phyloP scores from a whole-genome alignment of 306 rosid species.

The Dalbergia oliveri region DNA sequence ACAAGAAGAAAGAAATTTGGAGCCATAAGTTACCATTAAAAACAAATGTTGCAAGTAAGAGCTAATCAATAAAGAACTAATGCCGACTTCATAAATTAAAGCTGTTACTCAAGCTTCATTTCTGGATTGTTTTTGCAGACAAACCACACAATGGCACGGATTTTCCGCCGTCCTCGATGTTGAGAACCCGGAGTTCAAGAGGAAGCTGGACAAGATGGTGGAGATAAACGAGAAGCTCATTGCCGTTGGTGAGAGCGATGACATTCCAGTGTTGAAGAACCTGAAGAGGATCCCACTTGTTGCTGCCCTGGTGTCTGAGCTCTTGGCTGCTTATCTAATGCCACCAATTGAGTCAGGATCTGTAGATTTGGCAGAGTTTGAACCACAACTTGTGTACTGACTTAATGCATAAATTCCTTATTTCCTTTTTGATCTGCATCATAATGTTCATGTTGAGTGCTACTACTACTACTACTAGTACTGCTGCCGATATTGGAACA shows the following conservation, averaged over 20 bases:
- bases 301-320: slow-evolving; percentile 83
- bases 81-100: slow-evolving; percentile 12
- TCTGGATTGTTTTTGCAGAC: slow-evolving; percentile 64
- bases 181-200: slow-evolving; percentile 96
- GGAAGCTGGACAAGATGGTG: slow-evolving; percentile 90
- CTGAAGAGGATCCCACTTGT: slow-evolving; percentile 87
- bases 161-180: slow-evolving; percentile 98
- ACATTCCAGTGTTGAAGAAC: slow-evolving; percentile 83
- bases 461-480: slow-evolving; percentile 8
- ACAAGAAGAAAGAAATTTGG: slow-evolving; percentile 7
- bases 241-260: slow-evolving; percentile 62
- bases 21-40: background rate
- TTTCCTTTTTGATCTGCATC: slow-evolving; percentile 40
- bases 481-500: slow-evolving; percentile 34
- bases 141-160: slow-evolving; percentile 92
- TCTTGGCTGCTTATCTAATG: slow-evolving; percentile 91
- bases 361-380: slow-evolving; percentile 92
- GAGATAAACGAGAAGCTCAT: slow-evolving; percentile 69
- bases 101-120: background rate
- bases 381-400: slow-evolving; percentile 88
- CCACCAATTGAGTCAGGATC: slow-evolving; percentile 97
- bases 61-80: slow-evolving; percentile 13
- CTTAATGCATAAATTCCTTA: slow-evolving; percentile 51
- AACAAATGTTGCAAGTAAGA: slow-evolving; percentile 12
- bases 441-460: slow-evolving; percentile 42